Percentiles rank a stretch among this genome's conserved stretches.
These are phyloP conservation scores for Mycena sp. DNA, from an alignment of 1,284 basidiomycete species.

Conservation along the genomic window DNA sequence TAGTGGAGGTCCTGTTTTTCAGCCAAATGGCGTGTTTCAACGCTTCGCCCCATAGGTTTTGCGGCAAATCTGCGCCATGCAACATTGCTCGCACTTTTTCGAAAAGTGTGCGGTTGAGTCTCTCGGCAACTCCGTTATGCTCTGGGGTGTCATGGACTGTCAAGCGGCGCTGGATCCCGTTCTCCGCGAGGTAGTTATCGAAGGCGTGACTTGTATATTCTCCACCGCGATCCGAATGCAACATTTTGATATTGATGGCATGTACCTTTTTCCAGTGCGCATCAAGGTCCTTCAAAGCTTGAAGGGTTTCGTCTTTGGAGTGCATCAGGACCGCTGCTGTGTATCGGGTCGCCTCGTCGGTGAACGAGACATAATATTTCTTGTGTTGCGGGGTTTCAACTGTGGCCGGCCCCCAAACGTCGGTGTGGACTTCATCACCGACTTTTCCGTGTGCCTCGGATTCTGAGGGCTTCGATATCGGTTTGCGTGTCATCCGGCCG, in stretches of 20 bases:
- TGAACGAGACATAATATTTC: slow-evolving; percentile 35
- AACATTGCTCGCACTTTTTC: slow-evolving; percentile 33
- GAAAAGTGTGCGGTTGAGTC: slow-evolving; percentile 36
- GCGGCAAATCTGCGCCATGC: slow-evolving; percentile 27
- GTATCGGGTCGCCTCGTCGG: slow-evolving; percentile 30
- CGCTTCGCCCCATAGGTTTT: slow-evolving; percentile 36
- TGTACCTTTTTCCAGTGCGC: slow-evolving; percentile 21
- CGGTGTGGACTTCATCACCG: slow-evolving; percentile 44
- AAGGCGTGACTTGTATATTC: slow-evolving; percentile 35
- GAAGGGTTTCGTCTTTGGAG: slow-evolving; percentile 33
- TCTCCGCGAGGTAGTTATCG: slow-evolving; percentile 10
- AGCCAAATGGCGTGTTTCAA: slow-evolving; percentile 34
- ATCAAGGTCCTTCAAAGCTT: slow-evolving; percentile 27
- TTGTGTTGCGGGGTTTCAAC: slow-evolving; percentile 33
- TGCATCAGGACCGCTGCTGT: slow-evolving; percentile 33
- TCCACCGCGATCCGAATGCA: slow-evolving; percentile 38
- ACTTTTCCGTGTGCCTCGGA: slow-evolving; percentile 28
- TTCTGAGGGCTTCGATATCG: slow-evolving; percentile 31
- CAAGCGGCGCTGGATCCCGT: slow-evolving; percentile 35
- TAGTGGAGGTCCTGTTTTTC: slow-evolving; percentile 39
- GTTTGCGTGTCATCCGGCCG: no score
- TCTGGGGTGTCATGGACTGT: no score
- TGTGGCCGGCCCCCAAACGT: slow-evolving; percentile 50
- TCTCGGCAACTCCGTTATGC: slow-evolving; percentile 43
- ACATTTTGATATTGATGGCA: slow-evolving; percentile 23